These are phyloP conservation scores for Xylaria sp. DNA, from an alignment of 2,329 filamentous ascomycete genomes.

Conservation along the genomic window DNA sequence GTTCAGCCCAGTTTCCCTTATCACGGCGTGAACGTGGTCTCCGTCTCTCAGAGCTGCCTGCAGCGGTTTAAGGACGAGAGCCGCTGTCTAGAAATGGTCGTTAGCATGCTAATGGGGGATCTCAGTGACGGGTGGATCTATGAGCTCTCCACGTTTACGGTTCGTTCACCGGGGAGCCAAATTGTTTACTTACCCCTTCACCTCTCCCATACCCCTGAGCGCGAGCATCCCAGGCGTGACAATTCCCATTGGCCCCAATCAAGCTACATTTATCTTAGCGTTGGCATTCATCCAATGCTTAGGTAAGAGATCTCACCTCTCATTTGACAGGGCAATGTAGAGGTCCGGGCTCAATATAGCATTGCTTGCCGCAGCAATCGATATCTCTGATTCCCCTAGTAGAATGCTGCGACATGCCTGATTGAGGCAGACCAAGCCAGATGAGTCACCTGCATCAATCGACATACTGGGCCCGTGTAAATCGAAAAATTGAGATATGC, in stretches of 20 bases:
- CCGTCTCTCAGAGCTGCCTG: constrained; percentile 39
- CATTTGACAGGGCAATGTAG: not conserved
- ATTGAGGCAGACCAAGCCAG: not conserved
- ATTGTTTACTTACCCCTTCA: constrained; percentile 25
- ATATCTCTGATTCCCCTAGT: not conserved
- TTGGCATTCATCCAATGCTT: not conserved
- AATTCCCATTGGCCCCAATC: constrained; percentile 16
- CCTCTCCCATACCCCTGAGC: constrained; percentile 38
- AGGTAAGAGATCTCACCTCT: constrained; percentile 1
- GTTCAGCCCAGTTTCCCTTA: constrained; percentile 53
- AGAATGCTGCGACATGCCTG: not conserved
- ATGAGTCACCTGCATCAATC: constrained; percentile 27
- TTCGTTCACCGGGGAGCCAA: not conserved
- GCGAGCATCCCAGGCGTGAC: constrained; percentile 19
- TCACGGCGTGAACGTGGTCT: constrained; percentile 52
- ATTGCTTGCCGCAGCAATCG: constrained; percentile 9
- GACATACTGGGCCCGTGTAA: constrained; percentile 24
- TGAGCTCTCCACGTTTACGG: not conserved
- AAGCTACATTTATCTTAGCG: not conserved
- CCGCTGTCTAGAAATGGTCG: not conserved
- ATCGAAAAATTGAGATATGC: constrained; percentile 25
- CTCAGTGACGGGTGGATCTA: not conserved
- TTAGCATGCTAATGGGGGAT: not conserved
- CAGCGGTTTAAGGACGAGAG: constrained; percentile 26
- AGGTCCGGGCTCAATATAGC: constrained; percentile 13